phyloP scores from a whole-genome alignment of 2,329 filamentous ascomycete genomes.

The Cladorrhinum sp. region DNA sequence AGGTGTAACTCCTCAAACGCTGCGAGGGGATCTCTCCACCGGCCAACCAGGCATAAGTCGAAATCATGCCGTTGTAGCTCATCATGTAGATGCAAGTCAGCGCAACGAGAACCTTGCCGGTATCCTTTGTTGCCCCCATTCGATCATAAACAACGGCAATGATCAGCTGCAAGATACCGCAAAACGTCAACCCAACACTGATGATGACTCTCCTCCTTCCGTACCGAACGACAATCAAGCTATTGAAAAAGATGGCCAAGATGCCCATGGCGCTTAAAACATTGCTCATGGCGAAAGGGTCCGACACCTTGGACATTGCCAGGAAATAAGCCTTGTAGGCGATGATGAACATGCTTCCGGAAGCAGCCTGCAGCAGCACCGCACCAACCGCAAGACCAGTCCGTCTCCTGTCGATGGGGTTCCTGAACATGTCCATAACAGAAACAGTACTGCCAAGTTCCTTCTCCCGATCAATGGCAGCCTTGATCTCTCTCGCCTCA shows the following conservation, averaged over 20 bases:
- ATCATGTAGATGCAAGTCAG: constrained; percentile 54
- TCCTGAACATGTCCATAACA: constrained; percentile 47
- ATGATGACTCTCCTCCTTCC: constrained; percentile 54
- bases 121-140: constrained; percentile 35
- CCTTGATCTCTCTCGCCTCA: constrained; percentile 39
- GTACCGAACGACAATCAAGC: constrained; percentile 48
- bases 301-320: constrained; percentile 54
- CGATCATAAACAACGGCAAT: constrained; percentile 51
- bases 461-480: constrained; percentile 36
- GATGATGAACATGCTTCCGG: constrained; percentile 56
- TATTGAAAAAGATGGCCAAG: constrained; percentile 53
- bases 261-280: constrained; percentile 54
- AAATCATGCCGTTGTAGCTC: constrained; percentile 51
- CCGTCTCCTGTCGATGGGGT: constrained; percentile 51
- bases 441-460: constrained; percentile 32
- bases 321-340: constrained; percentile 59
- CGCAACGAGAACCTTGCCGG: constrained; percentile 49
- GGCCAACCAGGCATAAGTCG: constrained; percentile 55
- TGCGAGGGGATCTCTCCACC: constrained; percentile 57
- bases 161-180: constrained; percentile 53
- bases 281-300: constrained; percentile 56
- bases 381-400: constrained; percentile 47
- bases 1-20: constrained; percentile 54
- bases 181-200: constrained; percentile 47
- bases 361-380: constrained; percentile 50